Evolutionary conservation across 163 green algal genomes (phyloP), one percentile per base, ranked within the genome.

Genomic region (Volvox carteri): DNA sequence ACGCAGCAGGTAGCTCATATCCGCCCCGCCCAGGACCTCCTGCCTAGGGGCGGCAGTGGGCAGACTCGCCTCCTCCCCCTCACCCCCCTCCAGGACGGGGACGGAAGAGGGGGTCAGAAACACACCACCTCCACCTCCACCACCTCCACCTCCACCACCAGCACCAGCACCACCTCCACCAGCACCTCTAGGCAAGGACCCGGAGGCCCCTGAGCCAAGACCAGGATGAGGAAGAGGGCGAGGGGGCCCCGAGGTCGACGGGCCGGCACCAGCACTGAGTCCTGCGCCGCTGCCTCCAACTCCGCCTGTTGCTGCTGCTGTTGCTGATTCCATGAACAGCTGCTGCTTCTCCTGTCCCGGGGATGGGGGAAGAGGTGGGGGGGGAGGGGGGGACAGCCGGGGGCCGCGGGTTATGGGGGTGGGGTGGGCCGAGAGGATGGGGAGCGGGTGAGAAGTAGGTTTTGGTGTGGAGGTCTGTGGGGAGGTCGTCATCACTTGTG

Each of bases 1-100:
- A 44, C 70, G 76, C 46, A 94, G 67, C 48, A 94, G 87, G 62
- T 87, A 85, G 33, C 52, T 81, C n/a, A 90, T 78, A 37, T 94
- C 90, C 2, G 44, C 74, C 1, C 72, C 62, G 1, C 33, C 90
- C 39, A 91, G 25, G 28, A 75, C 60, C 85, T 94, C 92, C 9
- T 86, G 62, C 16, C 60, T 73, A 0, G 90, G 86, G 9, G 90
- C 86, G 1, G 62, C 50, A 19, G 83, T 54, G 39, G 90, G 91
- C 60, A 86, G 78, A 58, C 77, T 84, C 48, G 83, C 84, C 58
- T 62, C 83, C 58, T 75, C 84, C 25, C 54, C 85, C 42, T 72
- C 79, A 4, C 70, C 79, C 54, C 73, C 77, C 62, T 67, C 58
- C 72, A 90, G 78, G 37, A 85, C 46, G 14, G 50, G 86, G 35